Conservation (phyloP, 2,329 filamentous ascomycete genomes). For the Talaromyces rugulosus region DNA sequence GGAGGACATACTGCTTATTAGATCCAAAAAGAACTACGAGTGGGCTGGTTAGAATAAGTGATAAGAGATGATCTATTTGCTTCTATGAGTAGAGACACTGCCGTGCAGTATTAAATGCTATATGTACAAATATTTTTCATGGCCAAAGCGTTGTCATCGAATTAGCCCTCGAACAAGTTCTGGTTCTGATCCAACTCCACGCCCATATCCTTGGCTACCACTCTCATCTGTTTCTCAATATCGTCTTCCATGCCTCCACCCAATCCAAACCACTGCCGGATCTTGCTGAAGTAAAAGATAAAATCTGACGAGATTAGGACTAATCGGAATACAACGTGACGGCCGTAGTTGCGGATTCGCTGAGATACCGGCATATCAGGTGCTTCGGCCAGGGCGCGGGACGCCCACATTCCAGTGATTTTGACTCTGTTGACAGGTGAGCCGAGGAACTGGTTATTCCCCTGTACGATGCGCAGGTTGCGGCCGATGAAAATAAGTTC, state of each 20-base stretch:
- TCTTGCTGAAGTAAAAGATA: conserved; percentile 74
- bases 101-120: conserved; percentile 4
- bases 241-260: conserved; percentile 92
- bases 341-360: conserved; percentile 65
- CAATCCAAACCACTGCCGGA: conserved; percentile 70
- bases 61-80: background rate
- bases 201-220: conserved; percentile 85
- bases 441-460: conserved; percentile 86
- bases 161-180: conserved; percentile 76
- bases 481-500: conserved; percentile 89
- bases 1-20: conserved; percentile 1
- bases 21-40: background rate
- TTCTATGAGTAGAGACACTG: conserved; percentile 9
- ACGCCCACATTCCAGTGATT: conserved; percentile 89
- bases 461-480: conserved; percentile 89
- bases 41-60: background rate
- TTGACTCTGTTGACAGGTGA: conserved; percentile 88
- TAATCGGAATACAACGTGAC: conserved; percentile 75
- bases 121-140: background rate
- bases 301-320: conserved; percentile 74
- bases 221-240: conserved; percentile 80
- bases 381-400: conserved; percentile 73
- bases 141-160: background rate
- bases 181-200: conserved; percentile 73
- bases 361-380: conserved; percentile 59